Evolutionary conservation across 768 basidiomycete genomes (phyloP).

Genomic region (Kwoniella sp.): DNA sequence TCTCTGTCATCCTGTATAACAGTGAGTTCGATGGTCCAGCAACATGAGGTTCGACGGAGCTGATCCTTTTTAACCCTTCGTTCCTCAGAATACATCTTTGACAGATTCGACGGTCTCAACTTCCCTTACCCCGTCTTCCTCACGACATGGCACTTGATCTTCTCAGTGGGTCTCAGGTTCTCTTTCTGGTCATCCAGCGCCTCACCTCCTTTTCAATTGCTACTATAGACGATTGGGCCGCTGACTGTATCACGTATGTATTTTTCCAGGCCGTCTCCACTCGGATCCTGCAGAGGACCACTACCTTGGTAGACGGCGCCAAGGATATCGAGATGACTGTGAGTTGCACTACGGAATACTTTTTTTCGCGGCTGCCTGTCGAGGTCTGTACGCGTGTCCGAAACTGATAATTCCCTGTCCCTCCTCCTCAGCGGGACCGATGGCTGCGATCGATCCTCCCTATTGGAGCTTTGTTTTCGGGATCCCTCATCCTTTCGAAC

Average conservation of each 20-base stretch:
- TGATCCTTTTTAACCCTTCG: background rate
- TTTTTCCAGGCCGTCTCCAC: conserved; percentile 44
- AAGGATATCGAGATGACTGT: conserved; percentile 65
- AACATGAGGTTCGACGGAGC: too few species aligned
- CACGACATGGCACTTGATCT: conserved; percentile 79
- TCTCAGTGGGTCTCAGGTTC: conserved; percentile 61
- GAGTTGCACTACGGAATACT: too few species aligned
- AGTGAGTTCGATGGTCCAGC: conserved; percentile 60
- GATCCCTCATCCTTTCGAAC: conserved; percentile 87
- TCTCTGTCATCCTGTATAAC: conserved; percentile 94
- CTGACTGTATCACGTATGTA: conserved; percentile 2
- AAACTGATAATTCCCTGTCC: background rate
- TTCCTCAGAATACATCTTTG: conserved; percentile 52
- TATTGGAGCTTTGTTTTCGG: conserved; percentile 91
- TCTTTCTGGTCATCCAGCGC: conserved; percentile 3
- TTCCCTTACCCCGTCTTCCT: conserved; percentile 92
- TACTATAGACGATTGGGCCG: background rate
- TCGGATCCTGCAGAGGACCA: conserved; percentile 51
- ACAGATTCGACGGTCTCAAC: conserved; percentile 61
- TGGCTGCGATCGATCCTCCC: conserved; percentile 87
- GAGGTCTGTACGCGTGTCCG: too few species aligned
- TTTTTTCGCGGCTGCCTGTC: background rate
- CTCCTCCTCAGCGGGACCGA: conserved; percentile 55
- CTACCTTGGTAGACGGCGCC: conserved; percentile 54
- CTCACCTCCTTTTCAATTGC: too few species aligned